Percentiles rank a stretch among this genome's conserved stretches.
Evolutionary conservation across 192 early-diverging fungal species (phyloP).

Genomic region (Coemansia sp.): DNA sequence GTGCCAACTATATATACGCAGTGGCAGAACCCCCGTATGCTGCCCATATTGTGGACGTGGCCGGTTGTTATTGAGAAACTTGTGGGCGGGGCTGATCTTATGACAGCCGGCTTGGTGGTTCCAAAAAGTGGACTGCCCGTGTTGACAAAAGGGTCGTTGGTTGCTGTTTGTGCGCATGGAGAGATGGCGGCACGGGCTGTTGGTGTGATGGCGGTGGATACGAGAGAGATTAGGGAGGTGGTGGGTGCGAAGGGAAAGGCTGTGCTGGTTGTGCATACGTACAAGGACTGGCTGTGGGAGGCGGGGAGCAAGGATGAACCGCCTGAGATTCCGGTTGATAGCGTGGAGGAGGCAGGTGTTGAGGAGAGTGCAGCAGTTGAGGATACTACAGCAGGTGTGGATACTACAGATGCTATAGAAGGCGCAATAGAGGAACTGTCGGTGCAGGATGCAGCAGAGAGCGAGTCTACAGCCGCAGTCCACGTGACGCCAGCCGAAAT

Average conservation of each 20-base stretch:
- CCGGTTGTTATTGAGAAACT: constrained; percentile 69
- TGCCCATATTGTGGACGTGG: constrained; percentile 69
- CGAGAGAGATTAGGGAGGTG: constrained; percentile 48
- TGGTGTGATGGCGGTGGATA: constrained; percentile 63
- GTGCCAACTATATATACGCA: constrained; percentile 76
- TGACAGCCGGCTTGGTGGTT: constrained; percentile 39
- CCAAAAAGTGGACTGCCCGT: constrained; percentile 33
- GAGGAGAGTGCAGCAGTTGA: not conserved
- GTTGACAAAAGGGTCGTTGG: constrained; percentile 28
- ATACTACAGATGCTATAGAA: not conserved
- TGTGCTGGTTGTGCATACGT: constrained; percentile 72
- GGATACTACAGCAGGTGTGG: not conserved
- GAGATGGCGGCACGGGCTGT: constrained; percentile 57
- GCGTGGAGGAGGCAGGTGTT: too few relatives aligned
- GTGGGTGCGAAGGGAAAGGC: constrained; percentile 76
- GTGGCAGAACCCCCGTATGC: constrained; percentile 67
- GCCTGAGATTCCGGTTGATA: constrained; percentile 47
- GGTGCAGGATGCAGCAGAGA: not conserved
- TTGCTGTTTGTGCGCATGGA: constrained; percentile 37
- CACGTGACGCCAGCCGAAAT: constrained; percentile 57
- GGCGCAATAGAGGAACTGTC: not conserved
- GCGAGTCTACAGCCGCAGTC: not conserved
- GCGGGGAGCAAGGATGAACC: constrained; percentile 66
- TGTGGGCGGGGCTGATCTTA: constrained; percentile 70
- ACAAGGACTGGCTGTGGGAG: constrained; percentile 77